phyloP scores from a whole-genome alignment of 495 filamentous ascomycete genomes.

The Hypoxylon subgilvum region DNA sequence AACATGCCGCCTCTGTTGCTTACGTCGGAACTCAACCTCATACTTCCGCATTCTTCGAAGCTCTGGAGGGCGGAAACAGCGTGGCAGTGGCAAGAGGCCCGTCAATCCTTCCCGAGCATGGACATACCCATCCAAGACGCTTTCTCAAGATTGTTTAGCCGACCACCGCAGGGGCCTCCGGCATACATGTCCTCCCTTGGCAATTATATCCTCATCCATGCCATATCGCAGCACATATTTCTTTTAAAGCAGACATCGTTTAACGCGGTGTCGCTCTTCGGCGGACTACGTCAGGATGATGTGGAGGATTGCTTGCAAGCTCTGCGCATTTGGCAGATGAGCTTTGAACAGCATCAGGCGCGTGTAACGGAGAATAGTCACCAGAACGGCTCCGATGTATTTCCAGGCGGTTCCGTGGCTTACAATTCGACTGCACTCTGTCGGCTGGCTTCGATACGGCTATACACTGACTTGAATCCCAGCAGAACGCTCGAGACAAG shows the following conservation, averaged over 20 bases:
- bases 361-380: slow-evolving; percentile 46
- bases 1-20: slow-evolving; percentile 64
- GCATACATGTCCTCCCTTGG: slow-evolving; percentile 66
- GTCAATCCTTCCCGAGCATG: slow-evolving; percentile 48
- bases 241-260: slow-evolving; percentile 65
- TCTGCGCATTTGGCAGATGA: slow-evolving; percentile 66
- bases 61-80: slow-evolving; percentile 59
- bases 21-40: slow-evolving; percentile 66
- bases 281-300: slow-evolving; percentile 59
- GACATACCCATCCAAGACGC: slow-evolving; percentile 59
- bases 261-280: slow-evolving; percentile 51
- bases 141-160: slow-evolving; percentile 55
- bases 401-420: slow-evolving; percentile 64
- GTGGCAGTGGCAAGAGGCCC: slow-evolving; percentile 58
- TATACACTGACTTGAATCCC: slow-evolving; percentile 70
- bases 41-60: slow-evolving; percentile 61
- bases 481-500: slow-evolving; percentile 66
- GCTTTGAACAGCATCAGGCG: slow-evolving; percentile 62
- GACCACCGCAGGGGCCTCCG: slow-evolving; percentile 52
- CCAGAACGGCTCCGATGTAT: slow-evolving; percentile 47
- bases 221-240: slow-evolving; percentile 72
- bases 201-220: slow-evolving; percentile 71
- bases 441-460: slow-evolving; percentile 68
- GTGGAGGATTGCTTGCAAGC: slow-evolving; percentile 64
- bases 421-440: slow-evolving; percentile 72